Base-by-base conservation (phyloP, 1,284 basidiomycete species). In the Fomitopsis schrenkii region DNA sequence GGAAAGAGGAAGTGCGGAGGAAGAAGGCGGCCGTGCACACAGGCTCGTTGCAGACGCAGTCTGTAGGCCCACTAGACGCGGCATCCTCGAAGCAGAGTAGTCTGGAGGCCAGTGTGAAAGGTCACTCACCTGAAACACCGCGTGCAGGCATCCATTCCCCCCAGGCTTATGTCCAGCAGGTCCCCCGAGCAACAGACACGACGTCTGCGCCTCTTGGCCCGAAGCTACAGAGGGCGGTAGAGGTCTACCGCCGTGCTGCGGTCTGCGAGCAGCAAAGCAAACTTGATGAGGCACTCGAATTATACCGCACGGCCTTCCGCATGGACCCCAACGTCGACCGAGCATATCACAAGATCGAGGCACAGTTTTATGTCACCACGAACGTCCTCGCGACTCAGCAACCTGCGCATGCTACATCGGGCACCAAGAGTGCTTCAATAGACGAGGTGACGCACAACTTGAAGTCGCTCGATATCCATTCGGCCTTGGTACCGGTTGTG, bases 261-360 rank as follows among this genome's bases (percentile, higher is more conserved):
- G 79, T 84, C 55, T 79, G 83, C 59, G 94, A 96, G 74, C 88
- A 91, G 70, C 75, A 76, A 42, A 86, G 93, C 45, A 78, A 89
- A 63, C 78, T 93, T 45, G 88, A 93, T 66, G 84, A 88, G 38
- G 94, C 94, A 8, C 74, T 94, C 7, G 71, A 74, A 28, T 75
- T 94, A 3, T 96, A 96, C 69, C 84, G 91, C 12, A 83, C 83
- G 59, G 91, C 93, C 1, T 95, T 95, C 74, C 83, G 87, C 61
- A 76, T 90, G 70, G 84, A 94, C 59, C 72, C 85, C 26, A 77
- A 88, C 63, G 87, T 92, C 50, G 90, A 91, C 70, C 79, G 79
- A 61, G 79, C 80, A 1, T 90, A 87, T 71, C 78, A 81, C 60
- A 76, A 77, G 53, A 79, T 85, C 59, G 86, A 90, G 71, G 75